phyloP scores from a whole-genome alignment of 1,139 yeast species.

The Magnusiomyces magnusii region DNA sequence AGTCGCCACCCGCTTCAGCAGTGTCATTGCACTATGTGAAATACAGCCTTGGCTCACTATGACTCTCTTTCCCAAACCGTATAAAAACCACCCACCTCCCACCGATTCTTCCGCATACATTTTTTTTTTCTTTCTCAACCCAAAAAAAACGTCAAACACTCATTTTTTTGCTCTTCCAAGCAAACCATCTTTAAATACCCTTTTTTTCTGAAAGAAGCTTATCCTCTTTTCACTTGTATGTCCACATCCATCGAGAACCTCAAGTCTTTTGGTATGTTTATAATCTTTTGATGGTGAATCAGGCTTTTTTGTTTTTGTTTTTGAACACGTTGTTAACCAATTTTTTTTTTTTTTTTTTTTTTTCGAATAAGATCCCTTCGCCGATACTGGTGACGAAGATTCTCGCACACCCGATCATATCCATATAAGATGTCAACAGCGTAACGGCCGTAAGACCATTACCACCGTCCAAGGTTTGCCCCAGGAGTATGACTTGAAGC shows the following conservation, averaged over 20 bases:
- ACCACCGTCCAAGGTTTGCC: conserved; percentile 99
- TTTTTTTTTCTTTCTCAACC: not conserved
- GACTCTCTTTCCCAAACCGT: too few species aligned
- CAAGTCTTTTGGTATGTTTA: conserved; percentile 80
- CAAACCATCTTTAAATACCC: not conserved
- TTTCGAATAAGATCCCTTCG: conserved; percentile 99
- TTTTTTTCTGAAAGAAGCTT: conserved; percentile 1
- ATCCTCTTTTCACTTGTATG: conserved; percentile 26
- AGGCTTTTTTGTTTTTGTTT: not conserved
- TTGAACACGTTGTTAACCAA: not conserved
- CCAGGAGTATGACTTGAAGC: conserved; percentile 87
- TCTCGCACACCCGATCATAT: conserved; percentile 89
- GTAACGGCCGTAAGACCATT: conserved; percentile 98
- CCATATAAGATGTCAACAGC: conserved; percentile 98
- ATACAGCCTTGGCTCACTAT: too few species aligned
- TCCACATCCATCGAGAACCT: conserved; percentile 85
- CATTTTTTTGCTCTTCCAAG: conserved; percentile 3
- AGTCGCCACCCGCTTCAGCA: too few species aligned
- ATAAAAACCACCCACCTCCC: too few species aligned
- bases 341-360: not conserved
- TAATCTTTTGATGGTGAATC: too few species aligned
- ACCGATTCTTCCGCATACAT: not conserved
- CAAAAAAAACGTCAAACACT: not conserved
- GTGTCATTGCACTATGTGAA: too few species aligned
- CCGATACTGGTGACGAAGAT: conserved; percentile 99